Base-by-base conservation (phyloP, 805 yeast genomes). In the Suhomyces prunicola region DNA sequence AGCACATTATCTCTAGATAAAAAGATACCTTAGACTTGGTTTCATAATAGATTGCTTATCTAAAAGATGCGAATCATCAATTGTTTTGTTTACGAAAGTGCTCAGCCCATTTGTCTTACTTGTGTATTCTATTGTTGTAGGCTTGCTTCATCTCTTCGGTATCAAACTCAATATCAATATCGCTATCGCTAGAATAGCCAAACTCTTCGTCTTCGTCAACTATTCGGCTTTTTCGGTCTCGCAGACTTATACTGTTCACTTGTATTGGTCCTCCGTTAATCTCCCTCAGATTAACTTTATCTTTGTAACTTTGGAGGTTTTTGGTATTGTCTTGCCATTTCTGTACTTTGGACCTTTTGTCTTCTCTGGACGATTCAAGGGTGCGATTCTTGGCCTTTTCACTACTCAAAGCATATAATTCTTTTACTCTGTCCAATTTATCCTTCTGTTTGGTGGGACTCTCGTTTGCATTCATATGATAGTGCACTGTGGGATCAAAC, bases 401-500 rank as follows among this genome's bases (percentile, higher is more conserved):
- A 27, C 40, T 49, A 46, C 70, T 64, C 17, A 68, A 50, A 15
- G 64, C 63, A 31, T 60, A 52, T n/a, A 68, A 53, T 40, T 68
- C 71, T 33, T 59, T 56, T 2, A 66, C 48, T 48, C 54, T 24
- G 40, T 53, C 27, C 22, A 45, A 10, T 35, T 55, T 48, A 44
- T 40, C 47, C 35, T 53, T 44, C 48, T 50, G 52, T 17, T 44
- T 53, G 4, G 55, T 48, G 1, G 64, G 57, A 44, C 57, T 54
- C 39, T 53, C 50, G 48, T 51, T 44, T 6, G 47, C 53, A 27
- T 54, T 57, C 17, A 22, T 46, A 19, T 46, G 48, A 12, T 46
- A 27, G 17, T 46, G 19, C 6, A 61, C 51, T 13, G 82, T 77
- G 2, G 86, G 86, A 62, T 82, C 85, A 58, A 77, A 82, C 2